phyloP scores from a whole-genome alignment of 768 basidiomycete genomes.

The Tricholoma terreum region DNA sequence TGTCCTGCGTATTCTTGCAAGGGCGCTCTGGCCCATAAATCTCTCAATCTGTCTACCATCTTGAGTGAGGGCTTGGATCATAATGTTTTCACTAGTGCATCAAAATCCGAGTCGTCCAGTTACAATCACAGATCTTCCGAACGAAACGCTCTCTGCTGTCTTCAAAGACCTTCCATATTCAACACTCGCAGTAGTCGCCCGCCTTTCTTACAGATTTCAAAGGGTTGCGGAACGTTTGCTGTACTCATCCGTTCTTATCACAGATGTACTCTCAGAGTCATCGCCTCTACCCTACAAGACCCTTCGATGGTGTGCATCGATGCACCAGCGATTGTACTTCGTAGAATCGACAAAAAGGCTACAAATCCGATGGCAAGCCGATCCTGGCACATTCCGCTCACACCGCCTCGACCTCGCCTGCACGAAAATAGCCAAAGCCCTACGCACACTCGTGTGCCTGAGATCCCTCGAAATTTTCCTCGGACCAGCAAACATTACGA shows the following conservation, averaged over 20 bases:
- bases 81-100: constrained; percentile 8
- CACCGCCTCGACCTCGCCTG: constrained; percentile 37
- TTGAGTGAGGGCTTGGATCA: background rate
- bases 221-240: constrained; percentile 58
- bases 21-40: constrained; percentile 5
- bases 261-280: constrained; percentile 42
- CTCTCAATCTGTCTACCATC: constrained; percentile 6
- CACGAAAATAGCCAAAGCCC: constrained; percentile 34
- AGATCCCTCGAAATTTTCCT: constrained; percentile 56
- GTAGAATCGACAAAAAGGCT: constrained; percentile 43
- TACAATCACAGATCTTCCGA: constrained; percentile 40
- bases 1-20: constrained; percentile 10
- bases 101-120: constrained; percentile 9
- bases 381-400: constrained; percentile 25
- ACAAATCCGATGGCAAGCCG: constrained; percentile 53
- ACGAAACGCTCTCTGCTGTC: constrained; percentile 53
- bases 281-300: constrained; percentile 42
- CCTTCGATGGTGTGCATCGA: constrained; percentile 49
- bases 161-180: constrained; percentile 37
- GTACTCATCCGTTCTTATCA: constrained; percentile 50
- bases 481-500: constrained; percentile 40
- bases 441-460: constrained; percentile 38
- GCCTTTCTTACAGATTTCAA: constrained; percentile 46
- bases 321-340: constrained; percentile 45
- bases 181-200: constrained; percentile 38